Evolutionary conservation across 1,139 yeast genomes (phyloP).

Genomic region (Suhomyces atakaporum): DNA sequence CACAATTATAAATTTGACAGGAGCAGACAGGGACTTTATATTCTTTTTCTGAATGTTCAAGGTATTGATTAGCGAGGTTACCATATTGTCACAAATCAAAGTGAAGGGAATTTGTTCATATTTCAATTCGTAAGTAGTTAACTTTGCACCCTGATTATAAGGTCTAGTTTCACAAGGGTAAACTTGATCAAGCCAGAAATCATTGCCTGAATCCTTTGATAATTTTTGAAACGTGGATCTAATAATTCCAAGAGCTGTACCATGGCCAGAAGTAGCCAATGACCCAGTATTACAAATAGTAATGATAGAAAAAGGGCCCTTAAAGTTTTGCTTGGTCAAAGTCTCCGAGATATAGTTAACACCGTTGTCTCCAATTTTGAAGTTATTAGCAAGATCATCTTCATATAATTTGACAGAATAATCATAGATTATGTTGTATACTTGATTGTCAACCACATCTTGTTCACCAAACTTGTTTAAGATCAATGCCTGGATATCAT

Average conservation of each 20-base stretch:
- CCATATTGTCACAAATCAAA: constrained; percentile 89
- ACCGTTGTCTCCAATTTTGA: constrained; percentile 79
- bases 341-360: constrained; percentile 59
- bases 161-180: constrained; percentile 95
- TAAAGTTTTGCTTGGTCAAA: constrained; percentile 50
- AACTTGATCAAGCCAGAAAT: constrained; percentile 61
- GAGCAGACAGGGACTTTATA: constrained; percentile 41
- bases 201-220: constrained; percentile 22
- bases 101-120: constrained; percentile 88
- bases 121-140: constrained; percentile 87
- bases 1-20: constrained; percentile 84
- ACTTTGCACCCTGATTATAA: constrained; percentile 92
- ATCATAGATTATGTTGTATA: constrained; percentile 42
- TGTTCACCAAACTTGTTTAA: constrained; percentile 15
- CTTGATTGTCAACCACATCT: constrained; percentile 24
- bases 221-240: constrained; percentile 63
- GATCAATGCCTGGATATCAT: constrained; percentile 52
- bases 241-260: constrained; percentile 92
- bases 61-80: constrained; percentile 63
- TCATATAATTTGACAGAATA: constrained; percentile 65
- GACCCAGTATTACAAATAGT: constrained; percentile 91
- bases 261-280: constrained; percentile 95
- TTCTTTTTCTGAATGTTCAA: constrained; percentile 21
- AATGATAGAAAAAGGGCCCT: constrained; percentile 73
- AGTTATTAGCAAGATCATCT: constrained; percentile 77